phyloP scores from a whole-genome alignment of 2,329 filamentous ascomycete species.

The Fusarium sp. region DNA sequence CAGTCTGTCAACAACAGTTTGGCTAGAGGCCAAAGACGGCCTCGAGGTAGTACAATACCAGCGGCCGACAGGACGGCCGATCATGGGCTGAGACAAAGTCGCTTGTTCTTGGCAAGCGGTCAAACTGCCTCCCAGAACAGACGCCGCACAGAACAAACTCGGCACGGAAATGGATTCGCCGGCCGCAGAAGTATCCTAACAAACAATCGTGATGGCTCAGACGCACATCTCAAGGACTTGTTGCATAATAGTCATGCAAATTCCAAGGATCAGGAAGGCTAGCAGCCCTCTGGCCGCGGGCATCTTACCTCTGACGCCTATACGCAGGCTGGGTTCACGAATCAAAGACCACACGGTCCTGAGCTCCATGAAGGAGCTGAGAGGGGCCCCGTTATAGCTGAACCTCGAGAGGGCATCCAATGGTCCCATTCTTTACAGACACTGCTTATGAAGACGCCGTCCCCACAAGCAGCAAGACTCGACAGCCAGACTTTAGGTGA shows the following conservation, averaged over 20 bases:
- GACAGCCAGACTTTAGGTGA: not conserved
- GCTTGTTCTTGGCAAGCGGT: conserved; percentile 18
- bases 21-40: conserved; percentile 10
- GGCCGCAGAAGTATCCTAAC: conserved; percentile 14
- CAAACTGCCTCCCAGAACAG: conserved; percentile 10
- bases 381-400: conserved; percentile 1
- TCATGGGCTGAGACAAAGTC: conserved; percentile 28
- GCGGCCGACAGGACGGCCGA: not conserved
- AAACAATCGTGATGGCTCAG: conserved; percentile 22
- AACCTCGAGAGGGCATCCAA: conserved; percentile 4
- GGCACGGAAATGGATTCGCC: conserved; percentile 18
- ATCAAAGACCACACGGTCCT: conserved; percentile 5
- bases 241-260: conserved; percentile 20
- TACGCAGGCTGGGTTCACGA: conserved; percentile 5
- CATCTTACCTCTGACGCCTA: conserved; percentile 2
- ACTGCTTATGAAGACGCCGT: conserved; percentile 35
- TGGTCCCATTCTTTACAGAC: conserved; percentile 36
- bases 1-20: conserved; percentile 6
- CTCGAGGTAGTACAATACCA: conserved; percentile 8
- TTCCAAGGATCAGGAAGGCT: conserved; percentile 36
- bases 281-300: conserved; percentile 30
- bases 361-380: not conserved
- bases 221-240: conserved; percentile 25
- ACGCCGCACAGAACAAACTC: conserved; percentile 19
- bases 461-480: conserved; percentile 13